Evolutionary conservation across 2,329 filamentous ascomycete genomes (phyloP).

Genomic region (Lachnellula hyalina): DNA sequence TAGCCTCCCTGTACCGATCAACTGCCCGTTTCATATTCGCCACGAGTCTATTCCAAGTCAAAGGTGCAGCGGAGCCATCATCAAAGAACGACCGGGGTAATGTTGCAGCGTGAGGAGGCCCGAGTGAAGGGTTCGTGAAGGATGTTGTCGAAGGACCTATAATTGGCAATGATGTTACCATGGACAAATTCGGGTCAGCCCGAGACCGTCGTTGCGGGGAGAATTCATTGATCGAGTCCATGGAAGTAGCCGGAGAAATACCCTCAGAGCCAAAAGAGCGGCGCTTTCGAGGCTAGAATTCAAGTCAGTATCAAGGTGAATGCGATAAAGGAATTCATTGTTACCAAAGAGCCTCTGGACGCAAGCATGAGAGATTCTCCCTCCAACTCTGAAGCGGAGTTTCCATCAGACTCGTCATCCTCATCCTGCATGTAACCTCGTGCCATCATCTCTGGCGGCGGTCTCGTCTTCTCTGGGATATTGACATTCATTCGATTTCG

Average conservation of each 20-base stretch:
- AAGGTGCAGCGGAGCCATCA: slow-evolving; percentile 69
- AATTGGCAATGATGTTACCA: slow-evolving; percentile 39
- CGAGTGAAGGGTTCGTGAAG: slow-evolving; percentile 46
- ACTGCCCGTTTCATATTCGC: slow-evolving; percentile 90
- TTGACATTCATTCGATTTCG: slow-evolving; percentile 82
- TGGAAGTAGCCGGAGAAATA: slow-evolving; percentile 80
- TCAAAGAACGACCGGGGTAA: slow-evolving; percentile 86
- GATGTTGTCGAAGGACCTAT: slow-evolving; percentile 41
- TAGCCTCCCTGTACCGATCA: slow-evolving; percentile 84
- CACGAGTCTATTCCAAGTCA: slow-evolving; percentile 86
- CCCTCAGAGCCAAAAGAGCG: slow-evolving; percentile 56
- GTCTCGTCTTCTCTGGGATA: slow-evolving; percentile 83
- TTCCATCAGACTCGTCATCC: slow-evolving; percentile 78
- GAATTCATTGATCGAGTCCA: slow-evolving; percentile 78
- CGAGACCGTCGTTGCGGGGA: slow-evolving; percentile 55
- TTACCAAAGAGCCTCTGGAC: slow-evolving; percentile 63
- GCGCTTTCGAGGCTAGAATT: slow-evolving; percentile 52
- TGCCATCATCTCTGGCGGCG: slow-evolving; percentile 86
- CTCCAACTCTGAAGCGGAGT: slow-evolving; percentile 81
- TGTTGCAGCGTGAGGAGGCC: slow-evolving; percentile 38
- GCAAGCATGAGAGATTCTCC: slow-evolving; percentile 67
- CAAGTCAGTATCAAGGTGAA: slow-evolving; percentile 22
- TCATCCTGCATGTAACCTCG: slow-evolving; percentile 77
- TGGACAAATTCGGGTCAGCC: slow-evolving; percentile 50
- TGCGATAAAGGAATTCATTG: slow-evolving; percentile 30